Evolutionary conservation across 495 filamentous ascomycete species (phyloP).

Genomic region (Neurospora africana): DNA sequence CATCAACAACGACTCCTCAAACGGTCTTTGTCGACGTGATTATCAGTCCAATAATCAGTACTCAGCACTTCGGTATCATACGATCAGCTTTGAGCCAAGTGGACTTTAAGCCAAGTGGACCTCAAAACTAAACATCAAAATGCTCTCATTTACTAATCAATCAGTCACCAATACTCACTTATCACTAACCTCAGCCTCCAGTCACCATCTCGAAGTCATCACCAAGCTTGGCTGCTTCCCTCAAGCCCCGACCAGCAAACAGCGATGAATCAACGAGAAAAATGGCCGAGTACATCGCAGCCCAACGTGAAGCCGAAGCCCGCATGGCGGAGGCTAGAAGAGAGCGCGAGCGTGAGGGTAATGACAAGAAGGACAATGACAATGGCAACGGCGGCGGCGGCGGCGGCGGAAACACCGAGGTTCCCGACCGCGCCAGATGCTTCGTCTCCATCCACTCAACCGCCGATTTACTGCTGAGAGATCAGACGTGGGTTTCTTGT

Average conservation of each 20-base stretch:
- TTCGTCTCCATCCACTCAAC: neutral
- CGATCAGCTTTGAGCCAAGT: neutral
- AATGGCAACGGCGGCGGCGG: neutral
- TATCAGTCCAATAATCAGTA: neutral
- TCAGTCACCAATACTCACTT: neutral
- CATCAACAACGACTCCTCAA: neutral
- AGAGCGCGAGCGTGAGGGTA: neutral
- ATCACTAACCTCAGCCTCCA: neutral
- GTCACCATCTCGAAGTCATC: neutral
- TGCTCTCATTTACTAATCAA: neutral
- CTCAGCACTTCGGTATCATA: neutral
- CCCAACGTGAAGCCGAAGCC: neutral
- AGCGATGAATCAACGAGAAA: neutral
- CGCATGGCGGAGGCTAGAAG: neutral
- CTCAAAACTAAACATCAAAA: neutral
- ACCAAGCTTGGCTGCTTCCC: neutral
- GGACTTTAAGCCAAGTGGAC: neutral
- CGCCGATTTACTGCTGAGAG: neutral
- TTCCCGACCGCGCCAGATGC: neutral
- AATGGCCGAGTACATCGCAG: neutral
- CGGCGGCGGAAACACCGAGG: neutral
- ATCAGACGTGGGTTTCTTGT: neutral
- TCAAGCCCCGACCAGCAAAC: neutral
- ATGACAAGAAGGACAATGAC: neutral
- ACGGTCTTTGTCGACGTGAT: neutral